A percentile compares a stretch with the other conserved stretches of the same genome.
Evolutionary conservation across 352 stramenopile species (phyloP).

Genomic region (Phytophthora pinifolia): DNA sequence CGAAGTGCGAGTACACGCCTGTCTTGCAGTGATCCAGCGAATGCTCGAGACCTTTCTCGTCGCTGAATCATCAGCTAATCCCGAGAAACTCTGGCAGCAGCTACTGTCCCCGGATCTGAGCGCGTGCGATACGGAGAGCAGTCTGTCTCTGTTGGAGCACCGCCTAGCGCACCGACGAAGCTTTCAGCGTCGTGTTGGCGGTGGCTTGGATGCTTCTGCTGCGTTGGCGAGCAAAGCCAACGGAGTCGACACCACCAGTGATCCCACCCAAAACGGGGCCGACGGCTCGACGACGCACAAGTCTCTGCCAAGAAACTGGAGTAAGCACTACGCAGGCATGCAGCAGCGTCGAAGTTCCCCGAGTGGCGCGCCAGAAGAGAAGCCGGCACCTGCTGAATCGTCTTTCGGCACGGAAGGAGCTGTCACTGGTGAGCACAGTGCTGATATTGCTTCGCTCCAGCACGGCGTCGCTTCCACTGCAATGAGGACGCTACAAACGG

Average conservation of each 20-base stretch:
- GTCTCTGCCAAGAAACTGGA: conserved; percentile 66
- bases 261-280: conserved; percentile 12
- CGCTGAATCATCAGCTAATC: conserved; percentile 13
- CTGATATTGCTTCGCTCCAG: conserved; percentile 39
- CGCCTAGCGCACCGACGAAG: conserved; percentile 53
- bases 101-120: conserved; percentile 58
- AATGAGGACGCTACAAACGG: conserved; percentile 43
- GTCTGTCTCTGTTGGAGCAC: conserved; percentile 52
- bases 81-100: conserved; percentile 28
- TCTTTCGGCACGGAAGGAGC: not conserved
- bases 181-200: conserved; percentile 36
- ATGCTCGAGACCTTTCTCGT: conserved; percentile 65
- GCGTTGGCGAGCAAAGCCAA: conserved; percentile 8
- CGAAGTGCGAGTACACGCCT: conserved; percentile 60
- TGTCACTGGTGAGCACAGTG: conserved; percentile 4
- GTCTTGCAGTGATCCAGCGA: conserved; percentile 47
- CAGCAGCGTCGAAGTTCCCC: conserved; percentile 33
- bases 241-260: conserved; percentile 15
- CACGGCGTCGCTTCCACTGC: conserved; percentile 40
- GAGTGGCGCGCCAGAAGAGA: conserved; percentile 24
- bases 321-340: conserved; percentile 44
- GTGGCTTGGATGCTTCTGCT: conserved; percentile 9
- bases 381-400: not conserved
- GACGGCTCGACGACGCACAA: conserved; percentile 16
- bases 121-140: conserved; percentile 38